phyloP scores from a whole-genome alignment of 177 flowering plant species.

The Vitis hybrid region DNA sequence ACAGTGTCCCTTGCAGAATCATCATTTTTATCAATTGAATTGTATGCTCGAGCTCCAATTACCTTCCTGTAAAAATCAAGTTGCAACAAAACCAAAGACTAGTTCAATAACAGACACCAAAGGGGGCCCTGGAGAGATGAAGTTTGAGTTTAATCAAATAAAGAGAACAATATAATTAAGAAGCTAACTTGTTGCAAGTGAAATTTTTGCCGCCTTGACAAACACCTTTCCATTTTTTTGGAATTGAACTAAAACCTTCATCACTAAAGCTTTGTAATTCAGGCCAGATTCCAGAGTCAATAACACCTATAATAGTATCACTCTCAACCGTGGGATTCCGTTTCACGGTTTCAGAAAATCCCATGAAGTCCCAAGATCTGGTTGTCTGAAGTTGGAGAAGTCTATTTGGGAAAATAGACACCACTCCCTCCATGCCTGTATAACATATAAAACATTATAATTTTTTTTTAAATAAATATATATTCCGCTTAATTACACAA shows the following conservation, averaged over 20 bases:
- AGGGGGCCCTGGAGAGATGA: too few relatives aligned
- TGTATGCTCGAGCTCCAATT: constrained; percentile 30
- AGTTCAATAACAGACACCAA: too few relatives aligned
- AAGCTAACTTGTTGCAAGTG: constrained; percentile 43
- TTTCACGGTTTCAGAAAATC: constrained; percentile 8
- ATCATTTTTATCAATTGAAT: too few relatives aligned
- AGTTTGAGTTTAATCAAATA: too few relatives aligned
- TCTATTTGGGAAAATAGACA: constrained; percentile 34
- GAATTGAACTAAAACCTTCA: constrained; percentile 30
- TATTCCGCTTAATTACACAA: not conserved
- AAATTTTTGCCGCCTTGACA: constrained; percentile 37
- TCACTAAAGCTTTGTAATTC: constrained; percentile 38
- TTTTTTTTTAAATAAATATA: not conserved
- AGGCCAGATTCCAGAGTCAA: constrained; percentile 47
- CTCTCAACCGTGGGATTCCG: constrained; percentile 18
- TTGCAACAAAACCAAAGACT: too few relatives aligned
- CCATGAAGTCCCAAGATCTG: constrained; percentile 52
- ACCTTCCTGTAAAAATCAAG: constrained; percentile 19
- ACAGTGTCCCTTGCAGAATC: constrained; percentile 19
- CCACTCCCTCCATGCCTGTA: constrained; percentile 30
- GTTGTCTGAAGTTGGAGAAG: constrained; percentile 27
- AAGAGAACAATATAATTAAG: too few relatives aligned
- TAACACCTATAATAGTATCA: constrained; percentile 30
- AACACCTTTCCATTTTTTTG: constrained; percentile 45
- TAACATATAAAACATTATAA: not conserved